phyloP scores from a whole-genome alignment of 169 alveolate genomes.

The Cryptosporidium ubiquitum region DNA sequence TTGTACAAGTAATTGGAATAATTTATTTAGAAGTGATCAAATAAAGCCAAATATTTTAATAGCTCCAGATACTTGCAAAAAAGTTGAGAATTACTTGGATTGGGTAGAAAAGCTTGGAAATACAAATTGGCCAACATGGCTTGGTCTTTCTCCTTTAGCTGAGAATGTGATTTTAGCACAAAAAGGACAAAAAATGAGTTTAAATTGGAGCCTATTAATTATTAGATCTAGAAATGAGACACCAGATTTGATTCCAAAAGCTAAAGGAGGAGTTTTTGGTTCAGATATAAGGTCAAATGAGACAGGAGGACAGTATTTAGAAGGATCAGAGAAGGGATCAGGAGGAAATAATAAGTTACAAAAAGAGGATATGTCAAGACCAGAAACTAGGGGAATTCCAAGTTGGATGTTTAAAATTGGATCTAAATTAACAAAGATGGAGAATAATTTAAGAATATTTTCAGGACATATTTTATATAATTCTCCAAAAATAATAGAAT shows the following conservation, averaged over 20 bases:
- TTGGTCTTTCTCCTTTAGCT: conserved; percentile 50
- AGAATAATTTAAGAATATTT: background rate
- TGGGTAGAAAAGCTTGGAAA: conserved; percentile 20
- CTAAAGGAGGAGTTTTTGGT: background rate
- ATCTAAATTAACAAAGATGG: background rate
- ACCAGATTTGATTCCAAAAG: conserved; percentile 42
- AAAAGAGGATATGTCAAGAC: background rate
- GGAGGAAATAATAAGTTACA: background rate
- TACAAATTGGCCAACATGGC: conserved; percentile 57
- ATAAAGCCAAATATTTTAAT: conserved; percentile 60
- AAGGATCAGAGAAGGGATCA: background rate
- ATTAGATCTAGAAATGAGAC: conserved; percentile 54
- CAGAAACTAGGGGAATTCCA: conserved; percentile 37
- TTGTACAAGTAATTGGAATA: conserved; percentile 73
- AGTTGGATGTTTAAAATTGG: conserved; percentile 26
- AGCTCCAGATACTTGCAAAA: conserved; percentile 60
- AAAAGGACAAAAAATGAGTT: conserved; percentile 19
- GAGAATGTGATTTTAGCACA: conserved; percentile 56
- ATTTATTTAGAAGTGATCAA: conserved; percentile 74
- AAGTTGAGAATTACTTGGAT: conserved; percentile 6
- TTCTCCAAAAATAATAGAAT: background rate
- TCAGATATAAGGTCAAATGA: background rate
- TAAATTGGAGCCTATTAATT: conserved; percentile 18
- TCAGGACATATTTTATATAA: background rate
- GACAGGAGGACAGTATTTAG: background rate